phyloP scores from a whole-genome alignment of 2,329 filamentous ascomycete genomes.

The Periconia digitata region DNA sequence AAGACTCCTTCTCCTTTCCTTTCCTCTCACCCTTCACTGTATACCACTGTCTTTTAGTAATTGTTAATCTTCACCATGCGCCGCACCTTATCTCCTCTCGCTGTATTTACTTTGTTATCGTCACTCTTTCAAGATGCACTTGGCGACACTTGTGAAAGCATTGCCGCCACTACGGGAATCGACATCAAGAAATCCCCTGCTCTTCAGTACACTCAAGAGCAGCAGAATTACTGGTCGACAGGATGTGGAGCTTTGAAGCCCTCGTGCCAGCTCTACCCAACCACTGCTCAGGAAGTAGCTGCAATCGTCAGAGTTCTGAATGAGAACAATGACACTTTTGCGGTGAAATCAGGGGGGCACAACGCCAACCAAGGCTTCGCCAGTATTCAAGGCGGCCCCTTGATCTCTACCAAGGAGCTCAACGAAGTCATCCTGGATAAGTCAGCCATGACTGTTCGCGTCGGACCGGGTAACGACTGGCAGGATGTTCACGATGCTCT shows the following conservation, averaged over 20 bases:
- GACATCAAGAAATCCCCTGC: conserved; percentile 11
- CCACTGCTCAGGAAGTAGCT: conserved; percentile 53
- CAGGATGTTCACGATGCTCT: conserved; percentile 39
- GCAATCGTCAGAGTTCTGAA: conserved; percentile 53
- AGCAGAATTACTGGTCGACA: conserved; percentile 27
- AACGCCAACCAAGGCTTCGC: conserved; percentile 49
- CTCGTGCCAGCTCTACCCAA: conserved; percentile 29
- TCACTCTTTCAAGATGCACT: conserved; percentile 6
- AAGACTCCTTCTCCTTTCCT: conserved; percentile 1
- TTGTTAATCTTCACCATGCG: conserved; percentile 3
- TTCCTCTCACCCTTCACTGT: background rate
- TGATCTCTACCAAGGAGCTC: conserved; percentile 48
- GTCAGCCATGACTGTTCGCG: conserved; percentile 18
- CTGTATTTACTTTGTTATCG: conserved; percentile 7
- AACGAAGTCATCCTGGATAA: conserved; percentile 22
- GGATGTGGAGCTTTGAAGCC: conserved; percentile 28
- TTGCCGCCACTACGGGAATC: conserved; percentile 12
- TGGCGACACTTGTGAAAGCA: conserved; percentile 19
- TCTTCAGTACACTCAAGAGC: conserved; percentile 19
- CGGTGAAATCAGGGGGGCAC: conserved; percentile 56
- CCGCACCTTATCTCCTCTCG: conserved; percentile 2
- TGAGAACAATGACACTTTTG: conserved; percentile 50
- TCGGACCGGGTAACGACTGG: conserved; percentile 34
- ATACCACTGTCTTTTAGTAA: conserved; percentile 3
- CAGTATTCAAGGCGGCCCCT: conserved; percentile 46